Base-by-base conservation (phyloP, 768 basidiomycete genomes). In the Rhodosporidiobolus sp. region DNA sequence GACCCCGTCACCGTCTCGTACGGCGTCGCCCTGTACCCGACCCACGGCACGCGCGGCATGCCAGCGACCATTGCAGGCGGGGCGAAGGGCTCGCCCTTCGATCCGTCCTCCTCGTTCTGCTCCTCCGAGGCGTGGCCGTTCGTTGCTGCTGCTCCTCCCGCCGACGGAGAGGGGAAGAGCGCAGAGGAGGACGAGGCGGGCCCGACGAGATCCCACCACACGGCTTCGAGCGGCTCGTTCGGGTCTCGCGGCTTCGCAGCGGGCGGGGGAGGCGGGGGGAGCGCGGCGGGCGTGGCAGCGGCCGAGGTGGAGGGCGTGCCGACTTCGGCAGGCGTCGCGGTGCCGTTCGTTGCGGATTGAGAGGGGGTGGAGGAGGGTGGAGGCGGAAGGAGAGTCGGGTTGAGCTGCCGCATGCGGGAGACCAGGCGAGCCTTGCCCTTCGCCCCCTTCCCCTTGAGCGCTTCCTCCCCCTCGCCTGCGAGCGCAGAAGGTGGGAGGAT, bases 141-240 rank as follows among this genome's bases (percentile, higher is more conserved):
- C 38, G 38, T 43, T 14, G 38, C 38, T 14, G 38, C 26, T 28
- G 53, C 20, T 22, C 59, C 59, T 43, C 38, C 38, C 38, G 14
- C 38, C 38, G 28, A 8, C 0, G 3, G 11, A 9, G 45, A 32
- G 45, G 57, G 57, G 56, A 67, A 63, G n/a, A 72, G 63, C 14
- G 56, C 26, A 1, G 71, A 63, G 1, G 69, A 74, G 26, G 66
- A 32, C 7, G 64, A 49, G 20, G 56, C 32, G 4, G 69, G 26
- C 0, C 32, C 70, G 58, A 75, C 66, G 38, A 71, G 48, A n/a
- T 75, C 74, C 74, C 74, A 75, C 74, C 74, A 75, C 1, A 75
- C 45, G 8, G 70, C 64, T 16, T 75, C 74, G 49, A 71, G 67
- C 22, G 74, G 70, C 20, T 72, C 67, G 48, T 49, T 6, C 8